Evolutionary conservation across 495 filamentous ascomycete species (phyloP).

Genomic region (Rusavskia elegans): DNA sequence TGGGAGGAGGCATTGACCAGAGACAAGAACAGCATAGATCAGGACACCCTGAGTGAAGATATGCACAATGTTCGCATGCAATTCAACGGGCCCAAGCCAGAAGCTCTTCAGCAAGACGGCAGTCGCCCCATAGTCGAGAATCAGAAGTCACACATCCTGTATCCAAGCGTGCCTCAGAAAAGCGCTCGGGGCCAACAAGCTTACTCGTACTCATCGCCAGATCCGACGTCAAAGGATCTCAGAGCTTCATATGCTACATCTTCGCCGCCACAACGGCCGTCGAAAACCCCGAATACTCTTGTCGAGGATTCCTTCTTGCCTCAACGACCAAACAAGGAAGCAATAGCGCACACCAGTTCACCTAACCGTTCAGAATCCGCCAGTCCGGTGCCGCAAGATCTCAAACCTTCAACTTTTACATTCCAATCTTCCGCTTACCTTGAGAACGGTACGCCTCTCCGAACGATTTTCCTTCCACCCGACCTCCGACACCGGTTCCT

Average conservation of each 20-base stretch:
- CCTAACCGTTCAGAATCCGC: constrained; percentile 4
- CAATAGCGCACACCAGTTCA: not conserved
- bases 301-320: constrained; percentile 11
- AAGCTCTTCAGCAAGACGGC: constrained; percentile 3
- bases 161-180: constrained; percentile 38
- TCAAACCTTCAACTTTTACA: constrained; percentile 42
- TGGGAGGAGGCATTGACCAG: constrained; percentile 27
- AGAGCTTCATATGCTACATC: constrained; percentile 18
- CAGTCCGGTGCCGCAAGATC: constrained; percentile 19
- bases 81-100: constrained; percentile 7
- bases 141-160: constrained; percentile 25
- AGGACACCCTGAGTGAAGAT: constrained; percentile 28
- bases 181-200: not conserved
- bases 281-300: constrained; percentile 25
- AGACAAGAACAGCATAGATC: constrained; percentile 15
- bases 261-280: constrained; percentile 29
- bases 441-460: constrained; percentile 72
- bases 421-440: constrained; percentile 79
- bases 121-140: constrained; percentile 2
- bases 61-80: constrained; percentile 26
- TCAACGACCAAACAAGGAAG: constrained; percentile 21
- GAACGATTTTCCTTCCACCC: constrained; percentile 73
- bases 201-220: constrained; percentile 2
- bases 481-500: constrained; percentile 60
- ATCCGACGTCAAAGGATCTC: constrained; percentile 3